Percentiles rank a stretch among this genome's conserved stretches.
phyloP scores from a whole-genome alignment of 495 filamentous ascomycete species.

The Penicillium riverlandense region DNA sequence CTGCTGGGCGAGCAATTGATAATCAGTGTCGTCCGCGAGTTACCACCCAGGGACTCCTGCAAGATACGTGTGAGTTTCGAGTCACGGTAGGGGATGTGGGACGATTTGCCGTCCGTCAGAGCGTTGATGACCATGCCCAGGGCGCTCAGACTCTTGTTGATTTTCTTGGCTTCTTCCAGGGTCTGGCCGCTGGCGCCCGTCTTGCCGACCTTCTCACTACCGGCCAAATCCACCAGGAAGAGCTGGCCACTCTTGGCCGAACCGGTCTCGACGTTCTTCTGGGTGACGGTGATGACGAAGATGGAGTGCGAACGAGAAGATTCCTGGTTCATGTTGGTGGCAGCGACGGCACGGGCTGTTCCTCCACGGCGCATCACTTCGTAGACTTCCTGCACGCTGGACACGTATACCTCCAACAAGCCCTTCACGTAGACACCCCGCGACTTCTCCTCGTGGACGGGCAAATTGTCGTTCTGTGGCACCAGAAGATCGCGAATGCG shows the following conservation, averaged over 20 bases:
- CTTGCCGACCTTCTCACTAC: constrained; percentile 98
- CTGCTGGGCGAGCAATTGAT: constrained; percentile 98
- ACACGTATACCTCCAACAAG: constrained; percentile 89
- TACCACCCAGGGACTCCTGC: constrained; percentile 94
- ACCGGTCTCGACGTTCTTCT: constrained; percentile 97
- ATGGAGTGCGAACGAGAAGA: constrained; percentile 98
- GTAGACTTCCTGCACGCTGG: constrained; percentile 90
- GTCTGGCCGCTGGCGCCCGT: constrained; percentile 97
- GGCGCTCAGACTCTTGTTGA: constrained; percentile 98
- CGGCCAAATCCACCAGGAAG: constrained; percentile 94
- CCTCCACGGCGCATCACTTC: constrained; percentile 95
- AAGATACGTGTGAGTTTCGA: constrained; percentile 96
- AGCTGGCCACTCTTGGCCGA: constrained; percentile 94
- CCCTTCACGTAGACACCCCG: constrained; percentile 96
- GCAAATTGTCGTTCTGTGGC: constrained; percentile 91
- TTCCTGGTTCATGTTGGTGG: constrained; percentile 99
- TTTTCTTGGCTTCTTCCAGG: constrained; percentile 97
- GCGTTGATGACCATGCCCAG: constrained; percentile 99
- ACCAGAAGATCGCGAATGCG: constrained; percentile 87
- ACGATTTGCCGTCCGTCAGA: constrained; percentile 96
- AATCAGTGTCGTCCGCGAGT: constrained; percentile 93
- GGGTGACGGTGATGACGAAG: constrained; percentile 92
- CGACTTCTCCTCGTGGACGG: constrained; percentile 95
- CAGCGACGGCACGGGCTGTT: constrained; percentile 78
- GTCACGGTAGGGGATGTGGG: constrained; percentile 92